Conservation (phyloP, 192 early-diverging fungal genomes). For the Funneliformis mosseae region DNA sequence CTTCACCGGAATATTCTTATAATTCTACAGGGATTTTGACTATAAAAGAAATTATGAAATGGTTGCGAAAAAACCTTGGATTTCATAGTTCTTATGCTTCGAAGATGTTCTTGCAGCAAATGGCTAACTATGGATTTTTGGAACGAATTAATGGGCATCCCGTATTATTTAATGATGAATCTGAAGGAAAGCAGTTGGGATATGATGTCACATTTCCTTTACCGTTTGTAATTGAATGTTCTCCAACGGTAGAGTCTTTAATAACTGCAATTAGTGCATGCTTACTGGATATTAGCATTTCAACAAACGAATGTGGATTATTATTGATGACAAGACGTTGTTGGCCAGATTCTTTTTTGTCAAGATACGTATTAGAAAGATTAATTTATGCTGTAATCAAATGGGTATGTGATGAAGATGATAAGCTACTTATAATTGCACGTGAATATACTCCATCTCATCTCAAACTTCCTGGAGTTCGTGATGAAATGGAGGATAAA, state of each 20-base stretch:
- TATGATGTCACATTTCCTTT: conserved; percentile 51
- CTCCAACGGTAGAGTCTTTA: conserved; percentile 52
- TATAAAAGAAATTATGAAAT: conserved; percentile 38
- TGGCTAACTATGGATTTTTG: conserved; percentile 57
- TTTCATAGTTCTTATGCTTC: conserved; percentile 40
- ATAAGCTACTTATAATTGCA: conserved; percentile 50
- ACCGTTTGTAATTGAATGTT: conserved; percentile 56
- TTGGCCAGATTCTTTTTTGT: conserved; percentile 64
- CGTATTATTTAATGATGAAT: conserved; percentile 35
- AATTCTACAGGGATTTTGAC: conserved; percentile 33
- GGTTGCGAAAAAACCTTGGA: conserved; percentile 42
- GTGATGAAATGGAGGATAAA: conserved; percentile 39
- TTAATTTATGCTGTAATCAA: conserved; percentile 48
- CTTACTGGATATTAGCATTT: conserved; percentile 51
- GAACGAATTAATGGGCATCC: conserved; percentile 54
- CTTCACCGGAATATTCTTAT: not conserved
- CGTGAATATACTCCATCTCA: conserved; percentile 46
- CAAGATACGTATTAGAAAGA: conserved; percentile 52
- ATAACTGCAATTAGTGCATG: conserved; percentile 54
- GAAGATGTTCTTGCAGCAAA: conserved; percentile 54
- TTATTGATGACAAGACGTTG: conserved; percentile 52
- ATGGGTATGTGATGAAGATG: conserved; percentile 58
- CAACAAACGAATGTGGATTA: conserved; percentile 58
- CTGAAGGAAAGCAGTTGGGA: not conserved
- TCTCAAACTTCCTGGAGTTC: conserved; percentile 42